Percentiles rank a stretch among this genome's conserved stretches.
These are phyloP conservation scores for Persicaria maculosa DNA, from an alignment of 148 eudicot genomes.

Conservation along the genomic window DNA sequence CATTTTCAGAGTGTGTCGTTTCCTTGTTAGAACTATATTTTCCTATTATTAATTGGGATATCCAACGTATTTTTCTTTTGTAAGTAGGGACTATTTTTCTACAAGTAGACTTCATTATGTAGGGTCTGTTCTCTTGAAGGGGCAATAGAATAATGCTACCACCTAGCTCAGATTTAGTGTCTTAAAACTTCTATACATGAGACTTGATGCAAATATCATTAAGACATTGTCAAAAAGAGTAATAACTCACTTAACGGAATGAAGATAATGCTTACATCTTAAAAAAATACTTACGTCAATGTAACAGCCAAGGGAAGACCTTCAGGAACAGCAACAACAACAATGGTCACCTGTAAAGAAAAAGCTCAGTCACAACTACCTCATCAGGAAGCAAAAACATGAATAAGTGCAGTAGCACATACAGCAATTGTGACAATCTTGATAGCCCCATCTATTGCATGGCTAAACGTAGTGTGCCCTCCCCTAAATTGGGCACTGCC, in stretches of 20 bases:
- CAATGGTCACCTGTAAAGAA: slow-evolving; percentile 78
- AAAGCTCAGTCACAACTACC: slow-evolving; percentile 19
- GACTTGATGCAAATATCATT: background rate
- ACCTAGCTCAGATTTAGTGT: background rate
- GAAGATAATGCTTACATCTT: background rate
- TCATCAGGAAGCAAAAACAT: background rate
- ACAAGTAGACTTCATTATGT: background rate
- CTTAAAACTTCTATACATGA: background rate
- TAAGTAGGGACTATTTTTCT: background rate
- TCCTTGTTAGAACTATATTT: background rate
- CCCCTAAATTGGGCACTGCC: slow-evolving; percentile 43
- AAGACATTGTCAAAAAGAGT: background rate
- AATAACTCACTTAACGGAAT: background rate
- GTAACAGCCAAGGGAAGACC: slow-evolving; percentile 99
- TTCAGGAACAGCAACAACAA: slow-evolving; percentile 97
- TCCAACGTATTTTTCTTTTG: background rate
- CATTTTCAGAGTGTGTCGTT: background rate
- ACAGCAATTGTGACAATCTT: slow-evolving; percentile 89
- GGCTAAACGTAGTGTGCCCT: slow-evolving; percentile 51
- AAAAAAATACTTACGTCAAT: slow-evolving; percentile 52
- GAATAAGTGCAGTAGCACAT: slow-evolving; percentile 22
- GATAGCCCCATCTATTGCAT: slow-evolving; percentile 72
- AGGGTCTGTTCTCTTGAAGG: background rate
- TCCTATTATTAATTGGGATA: background rate
- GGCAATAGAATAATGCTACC: background rate